Conservation (phyloP, 768 basidiomycete genomes). For the Phlebiopsis gigantea region DNA sequence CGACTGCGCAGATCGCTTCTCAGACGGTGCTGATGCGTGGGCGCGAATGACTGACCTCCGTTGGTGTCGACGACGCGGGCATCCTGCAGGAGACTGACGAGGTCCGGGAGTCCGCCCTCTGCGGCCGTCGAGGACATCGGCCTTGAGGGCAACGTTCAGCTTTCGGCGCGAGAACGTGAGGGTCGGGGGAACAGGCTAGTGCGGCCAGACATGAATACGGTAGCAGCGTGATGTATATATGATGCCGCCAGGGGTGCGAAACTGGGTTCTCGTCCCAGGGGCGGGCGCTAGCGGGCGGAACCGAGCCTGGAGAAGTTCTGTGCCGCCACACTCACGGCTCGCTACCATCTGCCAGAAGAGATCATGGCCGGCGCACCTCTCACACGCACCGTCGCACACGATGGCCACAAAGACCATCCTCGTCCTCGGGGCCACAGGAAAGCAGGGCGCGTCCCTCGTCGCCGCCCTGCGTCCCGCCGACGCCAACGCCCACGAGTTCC, state of each 20-base stretch:
- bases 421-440: slow-evolving; percentile 7
- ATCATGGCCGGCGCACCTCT: background rate
- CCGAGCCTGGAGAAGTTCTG: background rate
- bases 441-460: slow-evolving; percentile 2
- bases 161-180: background rate
- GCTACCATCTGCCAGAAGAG: background rate
- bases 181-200: background rate
- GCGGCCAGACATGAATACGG: background rate
- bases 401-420: slow-evolving; percentile 1
- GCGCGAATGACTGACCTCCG: background rate
- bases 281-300: background rate
- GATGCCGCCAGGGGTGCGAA: background rate
- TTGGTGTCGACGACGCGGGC: background rate
- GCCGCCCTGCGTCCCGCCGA: background rate
- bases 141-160: background rate
- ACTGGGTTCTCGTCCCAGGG: background rate
- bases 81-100: background rate
- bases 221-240: background rate
- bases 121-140: background rate
- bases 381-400: background rate
- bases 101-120: background rate
- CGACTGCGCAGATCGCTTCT: background rate
- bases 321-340: background rate
- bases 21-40: background rate
- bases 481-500: slow-evolving; percentile 18